Percentiles rank a stretch among this genome's conserved stretches.
Evolutionary conservation across 2,329 filamentous ascomycete species (phyloP).

Genomic region (Cladosporium halotolerans): DNA sequence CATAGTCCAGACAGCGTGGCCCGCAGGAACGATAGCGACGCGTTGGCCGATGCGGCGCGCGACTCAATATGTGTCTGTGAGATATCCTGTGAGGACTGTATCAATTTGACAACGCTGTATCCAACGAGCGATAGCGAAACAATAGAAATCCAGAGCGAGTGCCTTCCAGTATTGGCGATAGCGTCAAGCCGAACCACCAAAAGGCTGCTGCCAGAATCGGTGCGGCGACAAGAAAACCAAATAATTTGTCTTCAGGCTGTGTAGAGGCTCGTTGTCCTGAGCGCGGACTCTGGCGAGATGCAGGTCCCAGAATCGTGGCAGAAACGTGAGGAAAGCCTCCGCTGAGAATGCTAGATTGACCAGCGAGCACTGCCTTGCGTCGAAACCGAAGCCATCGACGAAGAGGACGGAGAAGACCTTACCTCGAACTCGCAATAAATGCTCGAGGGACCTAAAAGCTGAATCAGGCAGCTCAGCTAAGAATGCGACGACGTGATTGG

Average conservation of each 20-base stretch:
- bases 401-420: constrained; percentile 39
- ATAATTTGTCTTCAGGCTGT: constrained; percentile 44
- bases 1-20: constrained; percentile 35
- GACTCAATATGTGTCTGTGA: constrained; percentile 43
- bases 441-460: constrained; percentile 18
- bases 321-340: constrained; percentile 37
- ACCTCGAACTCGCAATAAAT: too few species aligned
- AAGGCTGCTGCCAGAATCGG: constrained; percentile 40
- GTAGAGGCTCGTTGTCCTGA: constrained; percentile 13
- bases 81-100: constrained; percentile 37
- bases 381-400: constrained; percentile 27
- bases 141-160: constrained; percentile 16
- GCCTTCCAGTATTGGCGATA: constrained; percentile 39
- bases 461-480: constrained; percentile 42
- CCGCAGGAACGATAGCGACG: constrained; percentile 37
- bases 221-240: constrained; percentile 41
- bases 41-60: constrained; percentile 41
- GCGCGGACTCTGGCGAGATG: constrained; percentile 24
- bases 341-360: constrained; percentile 58
- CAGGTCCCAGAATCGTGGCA: constrained; percentile 40
- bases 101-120: constrained; percentile 45
- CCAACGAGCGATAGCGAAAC: constrained; percentile 37
- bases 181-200: constrained; percentile 43
- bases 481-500: too few species aligned
- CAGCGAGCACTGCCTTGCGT: constrained; percentile 40